A percentile compares a stretch with the other conserved stretches of the same genome.
phyloP scores from a whole-genome alignment of 2,329 filamentous ascomycete genomes.

The Cytospora leucostoma region DNA sequence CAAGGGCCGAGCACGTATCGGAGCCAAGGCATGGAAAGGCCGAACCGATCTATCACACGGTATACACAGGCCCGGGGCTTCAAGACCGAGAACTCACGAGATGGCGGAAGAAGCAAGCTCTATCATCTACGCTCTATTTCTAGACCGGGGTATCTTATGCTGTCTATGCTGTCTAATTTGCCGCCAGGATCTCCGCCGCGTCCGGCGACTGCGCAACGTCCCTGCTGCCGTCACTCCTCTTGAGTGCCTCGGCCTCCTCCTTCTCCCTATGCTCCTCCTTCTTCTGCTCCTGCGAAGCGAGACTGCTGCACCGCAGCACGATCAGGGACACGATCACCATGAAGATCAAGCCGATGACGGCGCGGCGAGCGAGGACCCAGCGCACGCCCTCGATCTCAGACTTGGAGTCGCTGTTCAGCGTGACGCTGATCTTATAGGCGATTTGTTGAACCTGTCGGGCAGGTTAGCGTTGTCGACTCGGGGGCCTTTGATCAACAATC shows the following conservation, averaged over 20 bases:
- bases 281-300: conserved; percentile 52
- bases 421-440: conserved; percentile 93
- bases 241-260: conserved; percentile 46
- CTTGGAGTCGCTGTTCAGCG: conserved; percentile 85
- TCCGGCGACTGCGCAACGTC: conserved; percentile 52
- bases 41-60: not conserved
- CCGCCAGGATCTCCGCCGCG: conserved; percentile 59
- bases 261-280: conserved; percentile 47
- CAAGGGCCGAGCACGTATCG: too few species aligned
- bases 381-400: conserved; percentile 88
- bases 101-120: not conserved
- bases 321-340: conserved; percentile 64
- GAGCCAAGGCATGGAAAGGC: too few species aligned
- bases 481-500: not conserved
- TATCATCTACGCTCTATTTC: conserved; percentile 6
- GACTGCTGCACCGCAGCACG: conserved; percentile 62
- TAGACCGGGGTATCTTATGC: conserved; percentile 24
- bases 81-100: not conserved
- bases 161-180: conserved; percentile 45
- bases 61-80: not conserved
- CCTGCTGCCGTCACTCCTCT: conserved; percentile 46
- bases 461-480: conserved; percentile 25
- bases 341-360: conserved; percentile 65
- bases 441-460: conserved; percentile 76
- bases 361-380: conserved; percentile 75